Percentiles rank a stretch among this genome's conserved stretches.
These are phyloP conservation scores for Colletotrichum sansevieriae DNA, from an alignment of 2,329 filamentous ascomycete species.

Conservation along the genomic window DNA sequence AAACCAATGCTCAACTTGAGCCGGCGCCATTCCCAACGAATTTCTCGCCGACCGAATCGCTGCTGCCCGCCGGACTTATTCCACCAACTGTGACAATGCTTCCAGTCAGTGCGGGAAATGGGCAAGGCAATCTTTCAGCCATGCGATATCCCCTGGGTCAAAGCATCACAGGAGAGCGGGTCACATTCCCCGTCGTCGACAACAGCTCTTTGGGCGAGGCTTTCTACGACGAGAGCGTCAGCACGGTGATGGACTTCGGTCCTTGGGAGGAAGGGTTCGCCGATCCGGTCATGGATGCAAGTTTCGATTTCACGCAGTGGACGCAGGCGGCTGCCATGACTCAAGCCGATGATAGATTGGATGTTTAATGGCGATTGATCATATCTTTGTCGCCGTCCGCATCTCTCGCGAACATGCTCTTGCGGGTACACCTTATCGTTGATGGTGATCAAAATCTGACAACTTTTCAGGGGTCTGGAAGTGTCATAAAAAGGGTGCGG, in stretches of 20 bases:
- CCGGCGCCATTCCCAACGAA: constrained; percentile 11
- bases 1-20: constrained; percentile 9
- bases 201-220: constrained; percentile 48
- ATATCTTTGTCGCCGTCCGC: background rate
- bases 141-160: constrained; percentile 16
- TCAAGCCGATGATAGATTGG: constrained; percentile 38
- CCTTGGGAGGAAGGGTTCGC: constrained; percentile 56
- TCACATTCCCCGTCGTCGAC: constrained; percentile 48
- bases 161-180: constrained; percentile 1
- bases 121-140: background rate
- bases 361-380: constrained; percentile 20
- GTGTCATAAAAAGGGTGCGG: no score
- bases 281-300: constrained; percentile 51
- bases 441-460: background rate
- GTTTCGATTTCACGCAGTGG: constrained; percentile 50
- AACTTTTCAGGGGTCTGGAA: background rate
- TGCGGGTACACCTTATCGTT: background rate
- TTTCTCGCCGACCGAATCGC: constrained; percentile 30
- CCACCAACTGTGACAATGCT: background rate
- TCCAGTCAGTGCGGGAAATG: background rate
- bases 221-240: constrained; percentile 47
- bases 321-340: constrained; percentile 39
- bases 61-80: constrained; percentile 1
- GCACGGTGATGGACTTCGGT: constrained; percentile 49
- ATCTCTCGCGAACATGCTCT: background rate